Evolutionary conservation across 257 asterid species (phyloP), one percentile per base, ranked within the genome.

Genomic region (Echium plantagineum): DNA sequence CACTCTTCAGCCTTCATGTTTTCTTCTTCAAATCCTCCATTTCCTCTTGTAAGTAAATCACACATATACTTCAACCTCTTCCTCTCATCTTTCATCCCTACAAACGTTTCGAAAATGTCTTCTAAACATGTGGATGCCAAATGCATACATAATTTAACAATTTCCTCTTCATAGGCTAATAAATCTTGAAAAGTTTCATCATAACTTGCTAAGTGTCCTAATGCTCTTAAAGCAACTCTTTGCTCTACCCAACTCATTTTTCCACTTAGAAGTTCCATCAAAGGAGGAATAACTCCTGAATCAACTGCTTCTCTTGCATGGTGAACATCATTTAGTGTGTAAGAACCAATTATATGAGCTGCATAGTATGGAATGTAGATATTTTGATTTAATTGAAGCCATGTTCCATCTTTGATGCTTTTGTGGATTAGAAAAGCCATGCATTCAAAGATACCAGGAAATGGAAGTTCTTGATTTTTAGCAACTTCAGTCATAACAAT

Each of bases 241-340:
- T 89, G 81, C 76, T 89, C 97, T 16, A 89, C 85, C 97, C 97
- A 86, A 54, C 83, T 84, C 86, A 84, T 81, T 60, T 79, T 74
- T 59, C 97, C 97, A 52, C 81, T 73, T 61, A 86, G 61, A 60
- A 89, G 93, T 69, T 82, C 94, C 80, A 89, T 5, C 30, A 89
- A 47, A 62, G 83, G 84, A 10, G 72, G 69, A 3, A 86, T 48
- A 1, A 76, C 85, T 6, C 94, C 94, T 0, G 90, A 77, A 4
- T 78, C 84, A 1, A 84, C 77, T 0, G 95, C 94, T 66, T 63
- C 69, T 12, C 47, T 66, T 0, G 95, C 87, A 24, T 53, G 70
- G 42, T 73, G 81, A 15, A 52, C 83, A 12, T 52, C 69, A 61
- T 68, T 86, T 78, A 86, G 82, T 10, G 97, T 84, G 62, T 80